phyloP scores from a whole-genome alignment of 768 basidiomycete genomes.

The Tylopilus sp. region DNA sequence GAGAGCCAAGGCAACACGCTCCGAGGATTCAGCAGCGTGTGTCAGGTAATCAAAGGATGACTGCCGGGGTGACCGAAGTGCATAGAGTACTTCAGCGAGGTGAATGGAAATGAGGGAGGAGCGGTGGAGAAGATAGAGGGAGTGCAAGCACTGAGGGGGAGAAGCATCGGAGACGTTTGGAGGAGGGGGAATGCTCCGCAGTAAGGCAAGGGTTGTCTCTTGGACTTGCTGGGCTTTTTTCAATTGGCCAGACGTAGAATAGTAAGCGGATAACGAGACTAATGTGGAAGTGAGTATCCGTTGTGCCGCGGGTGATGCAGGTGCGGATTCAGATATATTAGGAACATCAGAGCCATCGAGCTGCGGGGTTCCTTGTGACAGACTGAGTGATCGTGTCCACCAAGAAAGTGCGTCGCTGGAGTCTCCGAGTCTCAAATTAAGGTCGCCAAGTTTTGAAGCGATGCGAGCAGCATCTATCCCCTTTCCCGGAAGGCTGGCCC shows the following conservation, averaged over 20 bases:
- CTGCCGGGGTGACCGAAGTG: slow-evolving; percentile 37
- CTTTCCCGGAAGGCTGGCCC: slow-evolving; percentile 41
- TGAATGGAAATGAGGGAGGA: slow-evolving; percentile 72
- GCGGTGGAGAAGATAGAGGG: slow-evolving; percentile 65
- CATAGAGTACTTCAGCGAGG: slow-evolving; percentile 67
- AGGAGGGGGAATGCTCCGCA: slow-evolving; percentile 52
- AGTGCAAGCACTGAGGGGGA: slow-evolving; percentile 59
- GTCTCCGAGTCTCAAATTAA: slow-evolving; percentile 54
- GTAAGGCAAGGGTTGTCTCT: slow-evolving; percentile 50
- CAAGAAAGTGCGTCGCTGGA: slow-evolving; percentile 54
- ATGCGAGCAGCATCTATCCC: slow-evolving; percentile 48
- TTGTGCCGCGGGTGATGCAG: slow-evolving; percentile 60
- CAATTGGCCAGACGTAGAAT: slow-evolving; percentile 57
- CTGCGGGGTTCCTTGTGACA: slow-evolving; percentile 36
- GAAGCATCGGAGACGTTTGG: slow-evolving; percentile 42
- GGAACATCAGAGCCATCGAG: slow-evolving; percentile 18
- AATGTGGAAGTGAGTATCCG: slow-evolving; percentile 58
- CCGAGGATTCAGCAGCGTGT: slow-evolving; percentile 64
- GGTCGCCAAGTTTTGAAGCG: slow-evolving; percentile 66
- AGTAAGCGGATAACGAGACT: slow-evolving; percentile 69
- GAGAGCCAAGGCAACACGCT: slow-evolving; percentile 56
- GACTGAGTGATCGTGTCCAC: slow-evolving; percentile 60
- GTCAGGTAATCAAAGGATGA: slow-evolving; percentile 54
- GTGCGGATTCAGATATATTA: slow-evolving; percentile 36
- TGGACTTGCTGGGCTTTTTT: slow-evolving; percentile 53